Percentiles rank a stretch among this genome's conserved stretches.
Conservation (phyloP, 179 eudicot genomes). For the Gypsophila paniculata region DNA sequence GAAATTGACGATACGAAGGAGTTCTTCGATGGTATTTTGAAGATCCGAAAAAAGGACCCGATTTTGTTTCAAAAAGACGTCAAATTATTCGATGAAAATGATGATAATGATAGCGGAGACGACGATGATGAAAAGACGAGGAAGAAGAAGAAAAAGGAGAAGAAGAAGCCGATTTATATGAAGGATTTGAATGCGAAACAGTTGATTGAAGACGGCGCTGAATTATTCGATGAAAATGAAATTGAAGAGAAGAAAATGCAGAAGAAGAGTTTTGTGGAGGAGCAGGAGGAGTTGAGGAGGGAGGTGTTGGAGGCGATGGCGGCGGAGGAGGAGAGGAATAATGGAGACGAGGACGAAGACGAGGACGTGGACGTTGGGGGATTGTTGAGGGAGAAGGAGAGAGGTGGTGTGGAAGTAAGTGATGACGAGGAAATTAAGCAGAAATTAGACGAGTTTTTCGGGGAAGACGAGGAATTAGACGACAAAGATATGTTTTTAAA, state of each 20-base stretch:
- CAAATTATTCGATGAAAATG: slow-evolving; percentile 42
- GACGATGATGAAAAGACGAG: neutral
- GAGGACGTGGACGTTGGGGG: slow-evolving; percentile 33
- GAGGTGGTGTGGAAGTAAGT: slow-evolving; percentile 30
- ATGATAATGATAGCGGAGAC: slow-evolving; percentile 19
- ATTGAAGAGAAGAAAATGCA: slow-evolving; percentile 20
- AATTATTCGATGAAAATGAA: slow-evolving; percentile 30
- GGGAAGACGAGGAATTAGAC: slow-evolving; percentile 63
- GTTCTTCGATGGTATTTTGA: slow-evolving; percentile 52
- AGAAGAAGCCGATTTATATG: slow-evolving; percentile 52
- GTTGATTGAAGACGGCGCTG: slow-evolving; percentile 69
- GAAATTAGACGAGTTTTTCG: slow-evolving; percentile 69
- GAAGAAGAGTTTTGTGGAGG: slow-evolving; percentile 24
- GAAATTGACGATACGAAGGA: slow-evolving; percentile 31
- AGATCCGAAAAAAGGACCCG: slow-evolving; percentile 66
- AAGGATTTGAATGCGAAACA: slow-evolving; percentile 75
- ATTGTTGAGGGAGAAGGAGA: slow-evolving; percentile 39
- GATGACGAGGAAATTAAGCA: slow-evolving; percentile 45
- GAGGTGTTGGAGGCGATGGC: slow-evolving; percentile 31
- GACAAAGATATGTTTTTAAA: slow-evolving; percentile 64
- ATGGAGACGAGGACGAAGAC: slow-evolving; percentile 49
- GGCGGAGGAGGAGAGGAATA: slow-evolving; percentile 38
- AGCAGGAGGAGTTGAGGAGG: slow-evolving; percentile 27
- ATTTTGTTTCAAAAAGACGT: slow-evolving; percentile 42
- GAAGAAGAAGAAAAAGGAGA: slow-evolving; percentile 15